Evolutionary conservation across 257 asterid genomes (phyloP).

Genomic region (Nicotiana noctiflora): DNA sequence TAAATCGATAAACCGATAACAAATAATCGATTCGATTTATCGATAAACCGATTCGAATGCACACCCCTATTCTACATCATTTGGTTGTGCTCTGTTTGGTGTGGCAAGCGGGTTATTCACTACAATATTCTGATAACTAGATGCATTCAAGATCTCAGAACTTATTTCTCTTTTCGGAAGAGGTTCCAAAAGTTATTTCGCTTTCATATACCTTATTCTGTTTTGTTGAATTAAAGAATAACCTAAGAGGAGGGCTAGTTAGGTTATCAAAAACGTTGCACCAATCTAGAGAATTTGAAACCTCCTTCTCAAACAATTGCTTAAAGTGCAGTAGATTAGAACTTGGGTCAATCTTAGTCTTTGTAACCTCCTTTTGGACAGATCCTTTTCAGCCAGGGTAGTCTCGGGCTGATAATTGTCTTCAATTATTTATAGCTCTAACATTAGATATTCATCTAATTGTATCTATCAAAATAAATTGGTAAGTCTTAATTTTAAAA

Average conservation of each 20-base stretch:
- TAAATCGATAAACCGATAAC: too few relatives aligned
- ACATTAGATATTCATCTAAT: neutral
- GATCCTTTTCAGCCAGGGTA: neutral
- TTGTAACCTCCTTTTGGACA: neutral
- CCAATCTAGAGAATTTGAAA: neutral
- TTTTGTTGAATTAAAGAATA: neutral
- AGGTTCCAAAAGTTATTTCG: neutral
- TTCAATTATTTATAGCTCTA: neutral
- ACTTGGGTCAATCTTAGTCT: neutral
- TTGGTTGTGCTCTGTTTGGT: neutral
- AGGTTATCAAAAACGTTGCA: neutral
- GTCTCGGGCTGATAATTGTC: neutral
- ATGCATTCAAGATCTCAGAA: neutral
- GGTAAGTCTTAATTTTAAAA: neutral
- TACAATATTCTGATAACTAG: neutral
- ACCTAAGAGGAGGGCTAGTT: neutral
- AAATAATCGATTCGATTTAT: too few relatives aligned
- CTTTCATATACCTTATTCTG: neutral
- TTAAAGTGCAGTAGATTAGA: neutral
- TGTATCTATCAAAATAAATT: constrained; percentile 2
- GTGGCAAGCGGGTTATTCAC: too few relatives aligned
- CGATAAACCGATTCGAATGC: too few relatives aligned
- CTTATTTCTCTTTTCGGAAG: neutral
- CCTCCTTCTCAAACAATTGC: neutral
- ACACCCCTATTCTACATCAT: neutral